Conservation (phyloP, 306 rosid genomes). For the Gleditsia sinensis region DNA sequence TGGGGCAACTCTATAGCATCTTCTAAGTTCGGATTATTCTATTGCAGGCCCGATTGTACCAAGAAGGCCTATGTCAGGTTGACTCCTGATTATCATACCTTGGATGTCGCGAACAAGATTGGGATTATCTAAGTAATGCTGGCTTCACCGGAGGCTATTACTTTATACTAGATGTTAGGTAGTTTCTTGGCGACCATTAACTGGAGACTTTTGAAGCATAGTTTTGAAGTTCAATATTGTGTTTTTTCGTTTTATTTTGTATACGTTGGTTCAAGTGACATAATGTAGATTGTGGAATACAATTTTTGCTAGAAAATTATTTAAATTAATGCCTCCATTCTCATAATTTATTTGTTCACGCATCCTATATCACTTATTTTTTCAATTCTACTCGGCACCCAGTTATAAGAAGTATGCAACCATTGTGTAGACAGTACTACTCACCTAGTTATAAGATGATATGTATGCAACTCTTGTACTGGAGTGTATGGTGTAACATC, state of each 20-base stretch:
- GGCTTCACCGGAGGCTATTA: constrained; percentile 3
- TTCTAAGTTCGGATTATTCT: background rate
- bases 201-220: background rate
- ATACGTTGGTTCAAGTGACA: constrained; percentile 11
- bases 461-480: no score
- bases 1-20: background rate
- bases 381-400: no score
- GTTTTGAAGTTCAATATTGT: constrained; percentile 12
- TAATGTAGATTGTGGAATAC: constrained; percentile 23
- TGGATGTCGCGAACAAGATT: constrained; percentile 93
- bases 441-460: no score
- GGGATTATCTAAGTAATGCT: constrained; percentile 67
- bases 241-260: constrained; percentile 2
- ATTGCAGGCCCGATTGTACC: constrained; percentile 88
- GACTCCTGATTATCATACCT: constrained; percentile 85
- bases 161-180: constrained; percentile 24
- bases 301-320: constrained; percentile 38
- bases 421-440: no score
- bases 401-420: no score
- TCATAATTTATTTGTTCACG: background rate
- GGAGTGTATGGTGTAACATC: no score
- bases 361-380: background rate
- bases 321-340: background rate
- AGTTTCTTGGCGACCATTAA: constrained; percentile 15
- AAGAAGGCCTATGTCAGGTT: constrained; percentile 90